Base-by-base conservation (phyloP, 257 asterid species). In the Salvia splendens region DNA sequence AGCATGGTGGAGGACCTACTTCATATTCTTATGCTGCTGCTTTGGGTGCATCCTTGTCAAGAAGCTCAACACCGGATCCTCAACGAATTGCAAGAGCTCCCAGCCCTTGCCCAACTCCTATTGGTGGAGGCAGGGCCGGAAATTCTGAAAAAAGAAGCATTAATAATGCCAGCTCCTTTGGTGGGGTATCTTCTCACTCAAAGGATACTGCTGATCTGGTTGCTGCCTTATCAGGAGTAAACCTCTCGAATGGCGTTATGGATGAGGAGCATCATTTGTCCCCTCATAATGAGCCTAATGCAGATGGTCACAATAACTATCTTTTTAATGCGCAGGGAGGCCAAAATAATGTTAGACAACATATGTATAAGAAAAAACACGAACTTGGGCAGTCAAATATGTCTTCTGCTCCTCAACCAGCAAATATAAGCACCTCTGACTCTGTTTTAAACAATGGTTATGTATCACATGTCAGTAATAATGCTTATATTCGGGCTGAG, bases 11-110 rank as follows among this genome's bases (percentile, higher is more conserved):
- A 38, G 59, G 77, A 55, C 79, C 92, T 49, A 51, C 91, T 8
- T 82, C 96, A 64, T 88, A 86, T 73, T 91, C 99, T 53, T 91
- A 91, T 80, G 98, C 98, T 69, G 96, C 97, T 66, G 97, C 76
- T 57, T 73, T 89, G 80, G 97, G 96, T 72, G 87, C 92, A 61
- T 86, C 96, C 58, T 75, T 94, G 75, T 94, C 99, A 30, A 85
- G 99, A 76, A 89, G 96, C 85, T 74, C 98, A 45, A 91, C 99
- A 15, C 99, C 99, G 16, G 99, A 94, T 82, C 82, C 96, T 63
- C 95, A 88, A 64, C 92, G 77, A 69, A 76, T 87, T 69, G 85
- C 87, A 14, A 83, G 95, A 76, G 95, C 84, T 68, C 96, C 99
- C 70, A 94, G 97, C 68, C 99, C 96, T 67, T 83, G 88, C 75